Evolutionary conservation across 2,329 filamentous ascomycete genomes (phyloP), one percentile per base, ranked within the genome.

Genomic region (Colletotrichum destructivum): DNA sequence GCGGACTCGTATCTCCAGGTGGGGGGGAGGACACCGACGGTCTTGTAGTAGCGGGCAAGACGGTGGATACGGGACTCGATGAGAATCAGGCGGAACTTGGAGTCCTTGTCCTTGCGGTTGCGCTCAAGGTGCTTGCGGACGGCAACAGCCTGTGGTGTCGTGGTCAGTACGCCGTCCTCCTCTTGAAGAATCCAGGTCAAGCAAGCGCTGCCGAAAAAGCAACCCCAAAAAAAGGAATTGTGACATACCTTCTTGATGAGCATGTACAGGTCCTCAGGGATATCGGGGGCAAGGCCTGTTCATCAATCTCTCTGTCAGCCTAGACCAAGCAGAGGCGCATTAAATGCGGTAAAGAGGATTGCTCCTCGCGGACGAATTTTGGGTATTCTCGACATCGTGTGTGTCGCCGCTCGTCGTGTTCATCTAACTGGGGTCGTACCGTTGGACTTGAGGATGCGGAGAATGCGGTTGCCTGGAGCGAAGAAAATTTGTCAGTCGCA

Each of bases 101-200:
- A 94, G 91, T 99, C 96, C 91, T 95, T 97, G 91, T 99, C 96
- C 92, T 99, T 99, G 88, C 96, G 96, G 93, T 99, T 99, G 88
- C 94, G 94, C 92, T 98, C 95, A 79, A 99, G 94, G 89, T 99
- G 97, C 94, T 99, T 99, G 89, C 96, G 96, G 89, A 99, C 96
- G 84, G 95, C 93, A 81, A 98, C 95, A 81, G 95, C 95, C 95
- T 96, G 74, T 44, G 3, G 9, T 56, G 3, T 31, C n/a, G 13
- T 21, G 9, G 47, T 72, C 57, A 72, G 21, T 54, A 44, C 44
- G 49, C 40, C 59, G 11, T n/a, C 47, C 44, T 60, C 61, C 55
- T 62, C 70, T 51, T 18, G 40, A 8, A 15, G 21, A 18, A 23
- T 7, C 26, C 38, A 35, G 8, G 9, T 38, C 35, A 38, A 11